phyloP scores from a whole-genome alignment of 345 rosid genomes.

The Trapa bicornis region DNA sequence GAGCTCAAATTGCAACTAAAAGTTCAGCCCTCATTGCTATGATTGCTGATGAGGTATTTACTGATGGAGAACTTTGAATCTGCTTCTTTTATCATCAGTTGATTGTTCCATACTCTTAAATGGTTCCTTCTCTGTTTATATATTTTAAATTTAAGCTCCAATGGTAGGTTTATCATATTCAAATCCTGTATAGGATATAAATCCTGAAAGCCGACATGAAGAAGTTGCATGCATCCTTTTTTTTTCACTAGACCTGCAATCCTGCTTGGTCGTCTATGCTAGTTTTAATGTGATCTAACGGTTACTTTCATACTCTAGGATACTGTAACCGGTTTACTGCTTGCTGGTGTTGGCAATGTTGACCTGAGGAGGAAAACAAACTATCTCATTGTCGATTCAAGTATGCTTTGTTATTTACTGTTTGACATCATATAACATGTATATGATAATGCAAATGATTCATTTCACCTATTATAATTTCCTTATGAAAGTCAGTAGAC shows the following conservation, averaged over 20 bases:
- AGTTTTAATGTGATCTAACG: neutral
- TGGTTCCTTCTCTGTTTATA: neutral
- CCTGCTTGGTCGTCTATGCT: neutral
- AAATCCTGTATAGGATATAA: neutral
- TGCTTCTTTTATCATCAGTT: neutral
- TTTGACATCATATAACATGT: slow-evolving; percentile 5
- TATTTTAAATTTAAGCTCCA: neutral
- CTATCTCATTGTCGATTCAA: slow-evolving; percentile 88
- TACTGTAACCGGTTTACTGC: slow-evolving; percentile 79
- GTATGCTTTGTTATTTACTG: slow-evolving; percentile 28
- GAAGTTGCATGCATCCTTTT: neutral
- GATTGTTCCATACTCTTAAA: neutral
- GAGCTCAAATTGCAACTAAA: slow-evolving; percentile 8
- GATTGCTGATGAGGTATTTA: slow-evolving; percentile 17
- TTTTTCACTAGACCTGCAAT: neutral
- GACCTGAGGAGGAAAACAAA: slow-evolving; percentile 88
- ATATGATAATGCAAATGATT: neutral
- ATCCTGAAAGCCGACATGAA: neutral
- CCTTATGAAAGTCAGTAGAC: neutral
- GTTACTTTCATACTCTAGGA: slow-evolving; percentile 30
- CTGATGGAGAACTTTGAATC: neutral
- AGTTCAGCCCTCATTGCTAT: slow-evolving; percentile 15
- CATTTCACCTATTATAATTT: neutral
- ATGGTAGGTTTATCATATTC: neutral
- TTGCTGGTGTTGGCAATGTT: slow-evolving; percentile 98